These are phyloP conservation scores for Talaromyces sp. DNA, from an alignment of 2,329 filamentous ascomycete species.

Conservation along the genomic window DNA sequence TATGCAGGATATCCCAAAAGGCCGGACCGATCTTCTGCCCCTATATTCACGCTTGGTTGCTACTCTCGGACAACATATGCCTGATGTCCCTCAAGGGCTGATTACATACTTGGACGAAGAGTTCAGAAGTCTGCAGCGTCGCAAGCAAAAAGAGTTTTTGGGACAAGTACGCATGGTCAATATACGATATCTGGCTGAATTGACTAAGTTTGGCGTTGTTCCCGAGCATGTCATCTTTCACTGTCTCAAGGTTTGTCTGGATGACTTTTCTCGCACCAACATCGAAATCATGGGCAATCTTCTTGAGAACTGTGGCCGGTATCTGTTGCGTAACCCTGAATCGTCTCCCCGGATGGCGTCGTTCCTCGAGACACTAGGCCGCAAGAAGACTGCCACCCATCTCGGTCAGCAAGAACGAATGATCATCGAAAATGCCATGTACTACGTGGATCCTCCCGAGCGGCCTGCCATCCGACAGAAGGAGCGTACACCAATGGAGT, in stretches of 20 bases:
- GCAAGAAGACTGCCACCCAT: constrained; percentile 94
- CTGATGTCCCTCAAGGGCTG: constrained; percentile 85
- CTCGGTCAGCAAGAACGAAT: constrained; percentile 94
- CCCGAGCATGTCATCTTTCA: constrained; percentile 99
- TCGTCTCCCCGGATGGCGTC: constrained; percentile 89
- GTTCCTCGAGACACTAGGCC: constrained; percentile 88
- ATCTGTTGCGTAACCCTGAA: constrained; percentile 85
- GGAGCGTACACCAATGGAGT: constrained; percentile 85
- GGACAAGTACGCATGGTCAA: constrained; percentile 91
- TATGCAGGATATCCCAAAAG: constrained; percentile 90
- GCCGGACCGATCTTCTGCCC: constrained; percentile 82
- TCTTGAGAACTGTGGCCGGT: constrained; percentile 92
- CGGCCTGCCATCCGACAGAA: constrained; percentile 94
- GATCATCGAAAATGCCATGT: constrained; percentile 96
- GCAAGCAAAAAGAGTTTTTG: constrained; percentile 96
- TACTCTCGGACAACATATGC: constrained; percentile 88
- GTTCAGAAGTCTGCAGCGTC: constrained; percentile 90
- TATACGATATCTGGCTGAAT: constrained; percentile 92
- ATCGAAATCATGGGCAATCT: constrained; percentile 97
- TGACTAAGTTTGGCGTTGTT: constrained; percentile 97
- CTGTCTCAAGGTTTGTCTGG: constrained; percentile 92
- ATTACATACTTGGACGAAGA: constrained; percentile 93
- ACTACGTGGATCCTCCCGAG: constrained; percentile 94
- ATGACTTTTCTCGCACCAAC: constrained; percentile 98
- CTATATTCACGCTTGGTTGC: constrained; percentile 90